Percentiles rank a stretch among this genome's conserved stretches.
These are phyloP conservation scores for Chaetomium sp. DNA, from an alignment of 2,329 filamentous ascomycete genomes.

Conservation along the genomic window DNA sequence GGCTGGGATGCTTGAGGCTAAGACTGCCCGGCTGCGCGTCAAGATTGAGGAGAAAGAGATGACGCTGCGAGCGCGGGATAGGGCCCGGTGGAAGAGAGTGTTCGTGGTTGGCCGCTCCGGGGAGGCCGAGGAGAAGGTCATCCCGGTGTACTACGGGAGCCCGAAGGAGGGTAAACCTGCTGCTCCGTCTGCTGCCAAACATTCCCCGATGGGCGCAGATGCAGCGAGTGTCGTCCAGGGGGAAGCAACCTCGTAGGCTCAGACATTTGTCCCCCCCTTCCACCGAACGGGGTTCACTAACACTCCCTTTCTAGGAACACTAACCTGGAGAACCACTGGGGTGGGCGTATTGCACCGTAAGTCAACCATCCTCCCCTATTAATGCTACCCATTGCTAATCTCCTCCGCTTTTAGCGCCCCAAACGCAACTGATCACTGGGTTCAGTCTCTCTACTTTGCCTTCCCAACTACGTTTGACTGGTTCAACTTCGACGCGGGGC, in stretches of 20 bases:
- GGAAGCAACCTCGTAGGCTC: background rate
- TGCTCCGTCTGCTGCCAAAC: background rate
- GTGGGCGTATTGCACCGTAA: background rate
- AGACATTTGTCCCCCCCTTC: background rate
- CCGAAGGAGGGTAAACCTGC: background rate
- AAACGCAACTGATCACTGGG: background rate
- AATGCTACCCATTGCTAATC: background rate
- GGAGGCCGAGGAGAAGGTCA: background rate
- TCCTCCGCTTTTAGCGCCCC: background rate
- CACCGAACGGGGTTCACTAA: background rate
- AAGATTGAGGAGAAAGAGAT: conserved; percentile 12
- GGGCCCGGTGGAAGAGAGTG: background rate
- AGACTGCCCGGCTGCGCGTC: conserved; percentile 6
- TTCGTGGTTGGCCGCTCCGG: background rate
- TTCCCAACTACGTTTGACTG: background rate
- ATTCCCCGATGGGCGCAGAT: background rate
- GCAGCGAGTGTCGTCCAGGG: background rate
- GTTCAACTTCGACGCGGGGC: too few relatives aligned
- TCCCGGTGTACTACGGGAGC: background rate
- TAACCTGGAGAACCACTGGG: background rate
- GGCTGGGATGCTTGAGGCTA: conserved; percentile 1
- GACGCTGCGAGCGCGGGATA: background rate
- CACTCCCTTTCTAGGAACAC: background rate
- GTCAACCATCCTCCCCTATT: background rate
- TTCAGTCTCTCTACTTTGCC: background rate